Conservation (phyloP, 805 yeast genomes). For the Spathaspora passalidarum region DNA sequence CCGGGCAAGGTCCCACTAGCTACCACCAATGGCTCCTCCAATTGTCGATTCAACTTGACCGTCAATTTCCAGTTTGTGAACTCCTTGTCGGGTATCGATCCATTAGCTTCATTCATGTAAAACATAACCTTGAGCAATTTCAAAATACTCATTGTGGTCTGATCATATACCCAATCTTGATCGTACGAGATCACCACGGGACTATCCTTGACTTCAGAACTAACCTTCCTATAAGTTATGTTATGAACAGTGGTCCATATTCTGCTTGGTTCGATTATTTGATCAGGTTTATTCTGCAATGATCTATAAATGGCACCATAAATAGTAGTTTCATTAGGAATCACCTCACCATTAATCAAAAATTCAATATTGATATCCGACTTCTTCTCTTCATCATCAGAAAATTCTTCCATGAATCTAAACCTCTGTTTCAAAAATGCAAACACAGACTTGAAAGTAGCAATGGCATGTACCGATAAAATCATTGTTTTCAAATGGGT, state of each 20-base stretch:
- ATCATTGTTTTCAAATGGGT: constrained; percentile 28
- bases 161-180: constrained; percentile 20
- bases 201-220: constrained; percentile 9
- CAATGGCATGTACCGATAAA: constrained; percentile 57
- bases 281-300: constrained; percentile 35
- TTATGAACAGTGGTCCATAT: constrained; percentile 61
- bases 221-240: constrained; percentile 8
- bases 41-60: constrained; percentile 79
- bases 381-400: constrained; percentile 9
- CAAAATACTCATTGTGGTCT: constrained; percentile 38
- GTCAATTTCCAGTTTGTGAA: constrained; percentile 80
- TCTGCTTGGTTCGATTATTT: constrained; percentile 41
- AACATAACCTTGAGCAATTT: constrained; percentile 48
- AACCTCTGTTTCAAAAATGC: constrained; percentile 44
- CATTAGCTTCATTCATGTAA: constrained; percentile 32
- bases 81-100: constrained; percentile 6
- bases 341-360: constrained; percentile 49
- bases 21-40: constrained; percentile 85
- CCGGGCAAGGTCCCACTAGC: constrained; percentile 83
- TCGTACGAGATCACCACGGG: constrained; percentile 10
- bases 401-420: constrained; percentile 24
- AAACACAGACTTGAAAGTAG: constrained; percentile 53
- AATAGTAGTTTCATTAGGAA: constrained; percentile 67
- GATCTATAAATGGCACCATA: constrained; percentile 69
- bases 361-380: constrained; percentile 45